phyloP scores from a whole-genome alignment of 352 stramenopile species.

The Globisporangium paddicum region DNA sequence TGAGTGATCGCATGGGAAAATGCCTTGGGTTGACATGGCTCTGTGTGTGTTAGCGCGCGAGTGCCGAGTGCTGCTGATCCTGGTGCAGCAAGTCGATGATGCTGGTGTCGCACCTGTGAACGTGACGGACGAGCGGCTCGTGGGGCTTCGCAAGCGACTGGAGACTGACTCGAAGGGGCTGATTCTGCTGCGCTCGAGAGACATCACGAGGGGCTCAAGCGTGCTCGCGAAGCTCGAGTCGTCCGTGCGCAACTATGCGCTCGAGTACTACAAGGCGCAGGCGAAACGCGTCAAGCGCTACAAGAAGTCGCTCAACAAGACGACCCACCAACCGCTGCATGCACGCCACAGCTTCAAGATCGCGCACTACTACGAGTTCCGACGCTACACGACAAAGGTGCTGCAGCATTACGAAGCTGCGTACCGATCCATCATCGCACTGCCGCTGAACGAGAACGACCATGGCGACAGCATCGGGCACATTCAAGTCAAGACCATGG shows the following conservation, averaged over 20 bases:
- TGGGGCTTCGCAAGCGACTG: conserved; percentile 55
- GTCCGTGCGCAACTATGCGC: conserved; percentile 61
- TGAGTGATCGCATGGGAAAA: not conserved
- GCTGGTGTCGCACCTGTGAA: conserved; percentile 48
- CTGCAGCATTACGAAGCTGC: conserved; percentile 81
- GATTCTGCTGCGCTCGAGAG: conserved; percentile 56
- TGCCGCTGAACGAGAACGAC: conserved; percentile 53
- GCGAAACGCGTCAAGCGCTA: conserved; percentile 86
- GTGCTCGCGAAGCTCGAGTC: conserved; percentile 73
- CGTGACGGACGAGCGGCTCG: conserved; percentile 69
- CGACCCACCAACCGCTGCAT: conserved; percentile 45
- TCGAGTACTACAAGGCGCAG: conserved; percentile 89
- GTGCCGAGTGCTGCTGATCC: conserved; percentile 70
- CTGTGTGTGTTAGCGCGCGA: conserved; percentile 43
- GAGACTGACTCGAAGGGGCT: conserved; percentile 76
- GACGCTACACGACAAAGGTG: conserved; percentile 82
- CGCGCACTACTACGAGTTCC: conserved; percentile 87
- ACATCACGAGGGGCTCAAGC: conserved; percentile 52
- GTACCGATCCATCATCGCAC: conserved; percentile 55
- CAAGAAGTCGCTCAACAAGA: conserved; percentile 77
- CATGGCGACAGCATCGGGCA: conserved; percentile 29
- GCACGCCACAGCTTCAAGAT: conserved; percentile 87
- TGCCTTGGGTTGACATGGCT: conserved; percentile 16
- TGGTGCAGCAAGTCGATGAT: conserved; percentile 82
- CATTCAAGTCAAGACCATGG: conserved; percentile 75